phyloP scores from a whole-genome alignment of 768 basidiomycete species.

The Hortiboletus campestris region DNA sequence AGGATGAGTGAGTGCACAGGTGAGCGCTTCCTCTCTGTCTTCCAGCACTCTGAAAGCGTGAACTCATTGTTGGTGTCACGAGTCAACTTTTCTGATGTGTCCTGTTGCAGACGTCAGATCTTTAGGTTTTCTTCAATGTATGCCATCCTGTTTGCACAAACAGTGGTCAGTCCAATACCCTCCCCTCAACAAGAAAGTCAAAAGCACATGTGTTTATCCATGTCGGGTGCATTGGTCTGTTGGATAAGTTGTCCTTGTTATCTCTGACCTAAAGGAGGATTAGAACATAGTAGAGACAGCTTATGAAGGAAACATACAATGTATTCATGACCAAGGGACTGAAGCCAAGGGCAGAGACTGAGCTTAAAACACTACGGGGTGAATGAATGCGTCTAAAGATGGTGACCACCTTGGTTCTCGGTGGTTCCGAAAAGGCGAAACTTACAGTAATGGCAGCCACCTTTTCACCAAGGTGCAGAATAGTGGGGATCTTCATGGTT shows the following conservation, averaged over 20 bases:
- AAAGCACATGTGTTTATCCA: constrained; percentile 92
- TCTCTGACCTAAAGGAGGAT: too few relatives aligned
- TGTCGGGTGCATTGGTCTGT: constrained; percentile 92
- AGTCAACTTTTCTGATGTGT: constrained; percentile 44
- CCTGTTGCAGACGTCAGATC: constrained; percentile 57
- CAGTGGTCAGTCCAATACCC: background rate
- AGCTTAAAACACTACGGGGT: constrained; percentile 41
- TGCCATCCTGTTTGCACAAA: constrained; percentile 63
- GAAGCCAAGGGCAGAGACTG: constrained; percentile 67
- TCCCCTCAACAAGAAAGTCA: too few relatives aligned
- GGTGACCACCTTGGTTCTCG: constrained; percentile 61
- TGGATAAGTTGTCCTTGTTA: constrained; percentile 81
- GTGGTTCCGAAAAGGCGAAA: constrained; percentile 75
- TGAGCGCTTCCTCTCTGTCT: constrained; percentile 43
- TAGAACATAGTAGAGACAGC: too few relatives aligned
- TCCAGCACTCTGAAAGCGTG: constrained; percentile 67
- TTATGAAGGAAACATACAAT: too few relatives aligned
- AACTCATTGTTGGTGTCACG: constrained; percentile 69
- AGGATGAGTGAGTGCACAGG: too few relatives aligned
- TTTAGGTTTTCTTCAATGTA: constrained; percentile 95
- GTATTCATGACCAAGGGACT: constrained; percentile 40
- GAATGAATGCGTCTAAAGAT: background rate
- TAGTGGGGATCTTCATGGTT: constrained; percentile 48
- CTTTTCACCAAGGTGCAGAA: constrained; percentile 65
- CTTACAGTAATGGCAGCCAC: constrained; percentile 66